Evolutionary conservation across 805 yeast species (phyloP).

Genomic region (Saccharomycopsis fermentans): DNA sequence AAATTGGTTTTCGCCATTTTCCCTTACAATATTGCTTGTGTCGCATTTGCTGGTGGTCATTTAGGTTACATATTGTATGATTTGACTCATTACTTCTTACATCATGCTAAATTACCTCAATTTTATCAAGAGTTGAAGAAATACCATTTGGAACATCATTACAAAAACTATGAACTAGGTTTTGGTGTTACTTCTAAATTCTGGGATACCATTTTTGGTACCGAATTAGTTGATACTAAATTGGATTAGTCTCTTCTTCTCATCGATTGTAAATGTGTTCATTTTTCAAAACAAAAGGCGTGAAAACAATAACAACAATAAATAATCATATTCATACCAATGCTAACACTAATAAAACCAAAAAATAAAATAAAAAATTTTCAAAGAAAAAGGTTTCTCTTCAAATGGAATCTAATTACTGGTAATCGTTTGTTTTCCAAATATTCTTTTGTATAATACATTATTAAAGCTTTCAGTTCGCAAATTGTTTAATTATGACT

Average conservation of each 20-base stretch:
- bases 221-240: conserved; percentile 36
- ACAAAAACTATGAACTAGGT: conserved; percentile 92
- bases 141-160: conserved; percentile 94
- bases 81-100: conserved; percentile 87
- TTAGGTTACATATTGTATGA: conserved; percentile 91
- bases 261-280: background rate
- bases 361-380: background rate
- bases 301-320: background rate
- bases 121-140: conserved; percentile 73
- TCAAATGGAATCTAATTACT: too few relatives aligned
- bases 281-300: background rate
- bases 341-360: background rate
- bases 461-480: background rate
- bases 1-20: conserved; percentile 62
- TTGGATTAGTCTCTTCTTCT: background rate
- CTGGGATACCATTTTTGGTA: conserved; percentile 90
- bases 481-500: background rate
- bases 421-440: too few relatives aligned
- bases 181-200: conserved; percentile 91
- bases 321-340: too few relatives aligned
- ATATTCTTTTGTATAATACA: too few relatives aligned
- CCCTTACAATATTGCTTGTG: conserved; percentile 78
- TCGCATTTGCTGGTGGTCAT: conserved; percentile 93
- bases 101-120: conserved; percentile 74
- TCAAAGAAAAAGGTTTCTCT: background rate